Percentiles rank a stretch among this genome's conserved stretches.
phyloP scores from a whole-genome alignment of 192 early-diverging fungal genomes.

The Endogone sp. region DNA sequence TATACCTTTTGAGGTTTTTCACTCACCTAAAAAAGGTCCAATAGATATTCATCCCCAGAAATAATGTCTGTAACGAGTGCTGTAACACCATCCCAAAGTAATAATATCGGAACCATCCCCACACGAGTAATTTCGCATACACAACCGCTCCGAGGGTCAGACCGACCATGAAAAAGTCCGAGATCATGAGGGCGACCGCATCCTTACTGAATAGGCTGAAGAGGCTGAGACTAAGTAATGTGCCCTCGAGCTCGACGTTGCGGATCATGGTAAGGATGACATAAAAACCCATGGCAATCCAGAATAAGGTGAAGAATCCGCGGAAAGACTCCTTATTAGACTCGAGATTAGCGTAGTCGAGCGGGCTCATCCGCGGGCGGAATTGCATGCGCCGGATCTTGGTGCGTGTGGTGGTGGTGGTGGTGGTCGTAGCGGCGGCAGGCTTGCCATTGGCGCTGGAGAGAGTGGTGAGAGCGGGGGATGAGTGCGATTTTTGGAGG shows the following conservation, averaged over 20 bases:
- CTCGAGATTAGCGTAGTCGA: constrained; percentile 26
- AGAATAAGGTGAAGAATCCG: constrained; percentile 81
- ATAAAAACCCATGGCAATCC: constrained; percentile 75
- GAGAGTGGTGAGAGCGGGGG: not conserved
- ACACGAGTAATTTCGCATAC: constrained; percentile 49
- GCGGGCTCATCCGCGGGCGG: constrained; percentile 18
- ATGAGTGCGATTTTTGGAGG: not conserved
- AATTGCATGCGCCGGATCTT: constrained; percentile 17
- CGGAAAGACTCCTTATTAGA: constrained; percentile 44
- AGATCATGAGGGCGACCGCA: constrained; percentile 58
- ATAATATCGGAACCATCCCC: constrained; percentile 47
- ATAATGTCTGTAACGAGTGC: constrained; percentile 51
- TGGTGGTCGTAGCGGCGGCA: not conserved
- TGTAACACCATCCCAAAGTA: constrained; percentile 50
- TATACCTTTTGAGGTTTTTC: not conserved
- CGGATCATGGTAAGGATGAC: constrained; percentile 56
- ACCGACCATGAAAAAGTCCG: constrained; percentile 68
- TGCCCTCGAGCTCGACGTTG: constrained; percentile 53
- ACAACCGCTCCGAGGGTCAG: constrained; percentile 62
- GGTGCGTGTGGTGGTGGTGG: constrained; percentile 1
- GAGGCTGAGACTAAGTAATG: constrained; percentile 39
- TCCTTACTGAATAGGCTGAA: constrained; percentile 60
- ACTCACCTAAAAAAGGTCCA: constrained; percentile 56
- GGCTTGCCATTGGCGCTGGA: not conserved
- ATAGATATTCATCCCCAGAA: constrained; percentile 51